These are phyloP conservation scores for Leishmania amazonensis DNA, from an alignment of 208 protist species.

Conservation along the genomic window DNA sequence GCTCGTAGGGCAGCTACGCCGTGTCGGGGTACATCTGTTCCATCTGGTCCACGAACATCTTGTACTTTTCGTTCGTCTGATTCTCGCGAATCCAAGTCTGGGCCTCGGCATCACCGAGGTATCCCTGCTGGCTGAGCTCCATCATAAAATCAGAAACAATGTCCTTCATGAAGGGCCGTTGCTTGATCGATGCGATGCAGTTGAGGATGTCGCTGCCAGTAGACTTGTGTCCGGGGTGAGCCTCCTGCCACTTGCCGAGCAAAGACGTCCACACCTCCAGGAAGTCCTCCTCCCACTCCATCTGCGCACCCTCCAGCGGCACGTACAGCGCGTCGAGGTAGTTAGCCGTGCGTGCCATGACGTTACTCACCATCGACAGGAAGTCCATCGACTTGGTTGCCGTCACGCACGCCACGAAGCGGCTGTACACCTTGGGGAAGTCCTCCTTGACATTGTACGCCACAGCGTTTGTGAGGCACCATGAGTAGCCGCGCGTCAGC, in stretches of 20 bases:
- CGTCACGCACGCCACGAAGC: slow-evolving; percentile 58
- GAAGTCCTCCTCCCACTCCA: slow-evolving; percentile 82
- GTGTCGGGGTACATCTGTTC: slow-evolving; percentile 23
- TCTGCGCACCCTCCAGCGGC: slow-evolving; percentile 40
- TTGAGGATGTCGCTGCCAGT: slow-evolving; percentile 49
- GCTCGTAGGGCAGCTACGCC: not conserved
- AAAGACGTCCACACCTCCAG: slow-evolving; percentile 69
- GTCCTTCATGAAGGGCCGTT: slow-evolving; percentile 71
- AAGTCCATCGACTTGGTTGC: slow-evolving; percentile 54
- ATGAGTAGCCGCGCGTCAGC: slow-evolving; percentile 75
- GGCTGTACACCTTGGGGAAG: slow-evolving; percentile 63
- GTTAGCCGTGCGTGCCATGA: slow-evolving; percentile 82
- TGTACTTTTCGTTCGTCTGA: slow-evolving; percentile 31
- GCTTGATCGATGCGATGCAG: slow-evolving; percentile 45
- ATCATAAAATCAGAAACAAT: slow-evolving; percentile 78
- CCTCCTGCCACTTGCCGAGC: slow-evolving; percentile 42
- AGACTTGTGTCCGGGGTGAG: slow-evolving; percentile 20
- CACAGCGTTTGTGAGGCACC: slow-evolving; percentile 76
- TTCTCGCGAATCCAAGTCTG: slow-evolving; percentile 34
- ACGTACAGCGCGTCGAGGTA: slow-evolving; percentile 80
- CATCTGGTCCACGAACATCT: slow-evolving; percentile 31
- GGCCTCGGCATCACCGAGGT: slow-evolving; percentile 15
- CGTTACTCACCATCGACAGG: slow-evolving; percentile 51
- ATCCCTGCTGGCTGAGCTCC: slow-evolving; percentile 50
- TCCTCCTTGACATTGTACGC: slow-evolving; percentile 62